A percentile compares a stretch with the other conserved stretches of the same genome.
These are phyloP conservation scores for Orbilia quercus DNA, from an alignment of 2,329 filamentous ascomycete genomes.

Conservation along the genomic window DNA sequence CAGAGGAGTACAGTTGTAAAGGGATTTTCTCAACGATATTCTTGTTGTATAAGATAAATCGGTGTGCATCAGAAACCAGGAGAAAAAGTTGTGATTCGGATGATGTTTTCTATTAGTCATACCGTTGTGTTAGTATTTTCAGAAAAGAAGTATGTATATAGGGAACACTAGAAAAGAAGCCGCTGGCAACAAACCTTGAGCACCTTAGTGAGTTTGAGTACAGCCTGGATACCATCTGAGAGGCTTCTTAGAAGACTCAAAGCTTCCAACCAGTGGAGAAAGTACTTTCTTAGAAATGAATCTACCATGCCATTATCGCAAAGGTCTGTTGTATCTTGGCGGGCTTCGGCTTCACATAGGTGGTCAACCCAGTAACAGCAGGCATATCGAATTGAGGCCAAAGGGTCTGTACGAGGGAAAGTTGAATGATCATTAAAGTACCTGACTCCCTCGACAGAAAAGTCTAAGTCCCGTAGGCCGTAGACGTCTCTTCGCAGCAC, in stretches of 20 bases:
- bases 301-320: conserved; percentile 26
- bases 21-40: conserved; percentile 58
- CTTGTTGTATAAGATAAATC: conserved; percentile 60
- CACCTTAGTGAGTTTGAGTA: neutral
- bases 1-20: conserved; percentile 61
- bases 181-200: neutral
- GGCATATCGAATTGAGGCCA: conserved; percentile 61
- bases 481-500: neutral
- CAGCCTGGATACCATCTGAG: neutral
- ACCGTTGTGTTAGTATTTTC: neutral
- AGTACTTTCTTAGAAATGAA: conserved; percentile 57
- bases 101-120: conserved; percentile 6
- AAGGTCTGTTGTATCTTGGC: neutral
- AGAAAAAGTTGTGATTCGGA: conserved; percentile 45
- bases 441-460: conserved; percentile 58
- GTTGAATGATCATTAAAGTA: no score
- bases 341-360: conserved; percentile 53
- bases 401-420: conserved; percentile 59
- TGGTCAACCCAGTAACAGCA: conserved; percentile 63
- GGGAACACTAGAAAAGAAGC: no score
- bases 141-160: neutral
- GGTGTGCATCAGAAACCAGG: conserved; percentile 58
- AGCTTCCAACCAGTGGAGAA: conserved; percentile 13
- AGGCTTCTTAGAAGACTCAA: conserved; percentile 1
- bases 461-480: neutral